These are phyloP conservation scores for Colletotrichum cereale DNA, from an alignment of 2,329 filamentous ascomycete species.

Conservation along the genomic window DNA sequence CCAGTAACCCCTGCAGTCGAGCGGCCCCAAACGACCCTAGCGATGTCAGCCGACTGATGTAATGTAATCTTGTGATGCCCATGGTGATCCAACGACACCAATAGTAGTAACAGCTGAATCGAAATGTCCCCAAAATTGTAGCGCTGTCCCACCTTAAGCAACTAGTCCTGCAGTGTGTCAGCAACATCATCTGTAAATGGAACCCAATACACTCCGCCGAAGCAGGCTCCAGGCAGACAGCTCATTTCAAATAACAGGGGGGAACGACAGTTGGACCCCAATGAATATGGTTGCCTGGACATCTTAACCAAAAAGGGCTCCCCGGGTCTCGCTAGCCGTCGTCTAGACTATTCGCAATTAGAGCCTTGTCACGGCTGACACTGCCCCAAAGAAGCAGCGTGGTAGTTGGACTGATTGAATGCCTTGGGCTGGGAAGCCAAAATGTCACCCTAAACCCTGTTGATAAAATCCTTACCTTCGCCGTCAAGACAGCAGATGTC, in stretches of 20 bases:
- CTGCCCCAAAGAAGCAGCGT: background rate
- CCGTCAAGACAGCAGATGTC: slow-evolving; percentile 1
- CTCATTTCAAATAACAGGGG: slow-evolving; percentile 21
- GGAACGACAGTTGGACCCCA: slow-evolving; percentile 12
- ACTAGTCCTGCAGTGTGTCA: slow-evolving; percentile 11
- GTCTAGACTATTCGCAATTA: background rate
- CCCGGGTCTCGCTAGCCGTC: background rate
- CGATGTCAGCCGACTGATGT: slow-evolving; percentile 33
- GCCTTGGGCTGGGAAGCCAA: background rate
- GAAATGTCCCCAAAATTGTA: slow-evolving; percentile 19
- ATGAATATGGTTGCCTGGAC: slow-evolving; percentile 25
- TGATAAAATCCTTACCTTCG: background rate
- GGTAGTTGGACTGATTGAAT: background rate
- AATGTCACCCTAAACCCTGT: background rate
- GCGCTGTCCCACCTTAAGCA: slow-evolving; percentile 32
- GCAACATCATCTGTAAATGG: slow-evolving; percentile 11
- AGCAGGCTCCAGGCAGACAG: slow-evolving; percentile 2
- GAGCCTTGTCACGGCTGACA: background rate
- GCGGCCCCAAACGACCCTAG: slow-evolving; percentile 38
- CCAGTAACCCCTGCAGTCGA: slow-evolving; percentile 28
- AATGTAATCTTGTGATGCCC: slow-evolving; percentile 33
- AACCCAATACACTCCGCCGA: background rate
- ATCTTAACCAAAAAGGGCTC: slow-evolving; percentile 1
- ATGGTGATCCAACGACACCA: slow-evolving; percentile 21
- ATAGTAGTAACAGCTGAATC: slow-evolving; percentile 26